phyloP scores from a whole-genome alignment of 345 rosid genomes.

The Sisymbrium altissimum region DNA sequence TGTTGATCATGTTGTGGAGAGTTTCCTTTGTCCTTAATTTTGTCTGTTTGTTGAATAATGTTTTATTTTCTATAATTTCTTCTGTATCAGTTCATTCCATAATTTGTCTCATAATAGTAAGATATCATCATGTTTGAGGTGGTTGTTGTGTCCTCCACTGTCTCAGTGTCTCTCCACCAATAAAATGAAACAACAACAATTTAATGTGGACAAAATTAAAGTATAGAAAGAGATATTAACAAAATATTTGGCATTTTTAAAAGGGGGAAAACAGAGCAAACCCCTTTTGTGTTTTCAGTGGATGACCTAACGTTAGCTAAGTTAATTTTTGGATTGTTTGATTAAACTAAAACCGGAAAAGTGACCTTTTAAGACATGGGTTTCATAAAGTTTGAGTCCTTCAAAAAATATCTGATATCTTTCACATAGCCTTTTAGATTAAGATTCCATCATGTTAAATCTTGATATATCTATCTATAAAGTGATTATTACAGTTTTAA shows the following conservation, averaged over 20 bases:
- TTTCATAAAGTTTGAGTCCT: constrained; percentile 17
- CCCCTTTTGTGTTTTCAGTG: constrained; percentile 16
- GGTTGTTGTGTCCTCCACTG: constrained; percentile 27
- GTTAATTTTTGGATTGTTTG: background rate
- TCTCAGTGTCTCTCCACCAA: constrained; percentile 28
- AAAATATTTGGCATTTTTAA: constrained; percentile 2
- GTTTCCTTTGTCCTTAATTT: background rate
- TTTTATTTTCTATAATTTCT: background rate
- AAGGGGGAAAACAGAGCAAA: constrained; percentile 13
- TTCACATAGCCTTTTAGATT: constrained; percentile 10
- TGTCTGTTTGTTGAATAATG: constrained; percentile 5
- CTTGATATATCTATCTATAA: background rate
- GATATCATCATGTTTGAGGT: constrained; percentile 14
- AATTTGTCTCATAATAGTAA: constrained; percentile 5
- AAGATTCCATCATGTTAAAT: background rate
- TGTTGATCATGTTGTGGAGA: constrained; percentile 17
- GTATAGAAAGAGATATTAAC: background rate
- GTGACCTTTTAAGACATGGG: constrained; percentile 14
- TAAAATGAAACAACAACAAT: background rate
- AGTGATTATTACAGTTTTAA: constrained; percentile 11
- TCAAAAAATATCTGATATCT: constrained; percentile 10
- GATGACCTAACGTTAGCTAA: constrained; percentile 6
- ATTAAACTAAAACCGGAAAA: background rate
- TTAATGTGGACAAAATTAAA: background rate
- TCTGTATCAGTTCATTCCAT: constrained; percentile 4